A percentile compares a stretch with the other conserved stretches of the same genome.
phyloP scores from a whole-genome alignment of 2,329 filamentous ascomycete genomes.

The Meredithiella fracta region DNA sequence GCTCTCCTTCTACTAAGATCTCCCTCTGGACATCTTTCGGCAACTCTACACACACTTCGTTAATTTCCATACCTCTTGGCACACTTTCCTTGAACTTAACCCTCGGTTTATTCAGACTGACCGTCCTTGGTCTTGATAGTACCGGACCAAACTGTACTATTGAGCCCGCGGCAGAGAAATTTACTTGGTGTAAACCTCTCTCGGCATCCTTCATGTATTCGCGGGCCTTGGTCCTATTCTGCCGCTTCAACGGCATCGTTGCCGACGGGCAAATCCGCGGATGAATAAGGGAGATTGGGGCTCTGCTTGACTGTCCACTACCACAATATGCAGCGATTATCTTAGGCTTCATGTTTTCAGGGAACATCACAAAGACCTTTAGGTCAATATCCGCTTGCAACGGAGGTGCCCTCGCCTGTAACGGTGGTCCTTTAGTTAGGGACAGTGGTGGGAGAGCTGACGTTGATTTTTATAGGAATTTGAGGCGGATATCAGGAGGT shows the following conservation, averaged over 20 bases:
- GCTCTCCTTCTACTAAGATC: slow-evolving; percentile 57
- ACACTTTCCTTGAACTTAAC: not conserved
- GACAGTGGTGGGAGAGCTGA: not conserved
- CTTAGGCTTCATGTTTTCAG: slow-evolving; percentile 72
- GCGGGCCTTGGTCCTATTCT: slow-evolving; percentile 27
- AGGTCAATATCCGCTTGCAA: slow-evolving; percentile 68
- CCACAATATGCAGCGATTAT: slow-evolving; percentile 40
- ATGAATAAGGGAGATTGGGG: not conserved
- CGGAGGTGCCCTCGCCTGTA: not conserved
- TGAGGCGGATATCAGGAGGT: slow-evolving; percentile 65
- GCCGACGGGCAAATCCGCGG: not conserved
- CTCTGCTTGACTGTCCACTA: not conserved
- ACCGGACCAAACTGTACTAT: not conserved
- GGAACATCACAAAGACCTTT: slow-evolving; percentile 67
- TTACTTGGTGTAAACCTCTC: slow-evolving; percentile 51
- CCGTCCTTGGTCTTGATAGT: not conserved
- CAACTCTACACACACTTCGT: slow-evolving; percentile 63
- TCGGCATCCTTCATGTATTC: slow-evolving; percentile 37
- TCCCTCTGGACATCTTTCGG: slow-evolving; percentile 68
- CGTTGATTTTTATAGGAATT: slow-evolving; percentile 32
- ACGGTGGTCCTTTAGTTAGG: not conserved
- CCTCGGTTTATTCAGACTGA: slow-evolving; percentile 6
- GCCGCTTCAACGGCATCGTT: slow-evolving; percentile 18
- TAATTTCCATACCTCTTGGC: slow-evolving; percentile 28
- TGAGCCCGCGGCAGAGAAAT: not conserved